Conservation (phyloP, 2,329 filamentous ascomycete genomes). For the Tolypocladium ophioglossoides region DNA sequence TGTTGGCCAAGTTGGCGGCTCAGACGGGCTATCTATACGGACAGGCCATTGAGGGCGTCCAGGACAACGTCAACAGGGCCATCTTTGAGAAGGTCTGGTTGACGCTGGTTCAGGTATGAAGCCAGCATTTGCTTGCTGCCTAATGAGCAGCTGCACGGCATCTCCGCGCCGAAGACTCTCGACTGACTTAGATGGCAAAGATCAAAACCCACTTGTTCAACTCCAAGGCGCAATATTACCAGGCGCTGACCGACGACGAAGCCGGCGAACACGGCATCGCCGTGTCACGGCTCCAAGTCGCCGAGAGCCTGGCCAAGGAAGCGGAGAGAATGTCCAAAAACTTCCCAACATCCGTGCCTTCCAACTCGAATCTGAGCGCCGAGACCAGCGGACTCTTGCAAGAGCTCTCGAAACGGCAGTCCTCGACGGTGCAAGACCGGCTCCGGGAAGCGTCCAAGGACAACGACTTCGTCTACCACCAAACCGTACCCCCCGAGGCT, state of each 20-base stretch:
- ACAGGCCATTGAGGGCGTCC: constrained; percentile 79
- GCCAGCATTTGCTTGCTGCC: neutral
- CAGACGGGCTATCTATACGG: constrained; percentile 82
- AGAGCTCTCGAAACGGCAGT: constrained; percentile 78
- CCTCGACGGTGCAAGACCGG: constrained; percentile 71
- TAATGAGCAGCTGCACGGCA: neutral
- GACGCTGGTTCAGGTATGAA: constrained; percentile 61
- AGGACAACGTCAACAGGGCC: constrained; percentile 83
- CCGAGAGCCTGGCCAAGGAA: constrained; percentile 68
- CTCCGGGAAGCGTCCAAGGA: constrained; percentile 71
- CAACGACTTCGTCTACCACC: constrained; percentile 98
- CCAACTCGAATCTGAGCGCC: constrained; percentile 71
- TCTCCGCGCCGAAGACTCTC: neutral
- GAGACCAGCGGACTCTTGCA: constrained; percentile 65
- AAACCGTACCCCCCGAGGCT: constrained; percentile 78
- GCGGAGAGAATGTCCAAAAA: constrained; percentile 65
- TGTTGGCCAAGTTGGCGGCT: constrained; percentile 86
- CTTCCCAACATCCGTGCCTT: constrained; percentile 70
- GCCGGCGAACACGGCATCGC: constrained; percentile 78
- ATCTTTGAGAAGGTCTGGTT: constrained; percentile 95
- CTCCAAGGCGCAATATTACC: constrained; percentile 86
- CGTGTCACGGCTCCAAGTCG: constrained; percentile 71
- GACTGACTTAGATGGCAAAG: constrained; percentile 21
- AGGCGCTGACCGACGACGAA: constrained; percentile 84
- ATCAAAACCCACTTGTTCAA: constrained; percentile 73